Percentiles rank a stretch among this genome's conserved stretches.
phyloP scores from a whole-genome alignment of 768 basidiomycete species.

The Boletellus emodensis region DNA sequence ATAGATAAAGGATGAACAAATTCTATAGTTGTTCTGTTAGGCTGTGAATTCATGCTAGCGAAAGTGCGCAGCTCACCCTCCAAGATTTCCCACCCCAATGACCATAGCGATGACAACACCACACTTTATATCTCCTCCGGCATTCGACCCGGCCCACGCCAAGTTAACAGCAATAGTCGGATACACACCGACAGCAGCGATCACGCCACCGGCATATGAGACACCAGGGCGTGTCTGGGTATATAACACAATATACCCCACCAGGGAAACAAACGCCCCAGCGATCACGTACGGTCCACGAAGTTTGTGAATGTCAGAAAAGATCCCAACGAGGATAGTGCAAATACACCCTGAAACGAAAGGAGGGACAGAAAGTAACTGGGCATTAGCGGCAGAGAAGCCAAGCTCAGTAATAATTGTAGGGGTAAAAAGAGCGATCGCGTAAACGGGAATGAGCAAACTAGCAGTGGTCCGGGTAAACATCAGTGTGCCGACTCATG shows the following conservation, averaged over 20 bases:
- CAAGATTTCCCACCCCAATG: conserved; percentile 52
- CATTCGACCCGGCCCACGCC: conserved; percentile 54
- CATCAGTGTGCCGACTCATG: not conserved
- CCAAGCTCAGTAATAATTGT: conserved; percentile 50
- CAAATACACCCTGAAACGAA: conserved; percentile 44
- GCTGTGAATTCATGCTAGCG: not conserved
- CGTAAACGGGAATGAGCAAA: conserved; percentile 44
- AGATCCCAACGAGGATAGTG: conserved; percentile 40
- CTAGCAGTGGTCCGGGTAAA: conserved; percentile 18
- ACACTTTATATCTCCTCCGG: conserved; percentile 52
- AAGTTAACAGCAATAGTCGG: conserved; percentile 46
- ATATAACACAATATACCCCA: conserved; percentile 51
- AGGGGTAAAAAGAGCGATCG: conserved; percentile 48
- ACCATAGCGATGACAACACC: conserved; percentile 52
- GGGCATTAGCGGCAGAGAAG: conserved; percentile 48
- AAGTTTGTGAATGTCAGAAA: conserved; percentile 40
- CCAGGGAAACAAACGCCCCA: conserved; percentile 39
- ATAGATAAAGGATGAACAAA: conserved; percentile 43
- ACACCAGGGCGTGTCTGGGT: conserved; percentile 19
- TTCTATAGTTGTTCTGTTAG: conserved; percentile 21
- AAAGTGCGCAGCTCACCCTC: conserved; percentile 38
- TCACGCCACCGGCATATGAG: conserved; percentile 45
- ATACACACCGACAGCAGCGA: conserved; percentile 51
- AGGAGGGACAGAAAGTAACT: conserved; percentile 47
- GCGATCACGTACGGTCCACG: conserved; percentile 50